Percentiles rank a stretch among this genome's conserved stretches.
phyloP scores from a whole-genome alignment of 2,329 filamentous ascomycete genomes.

The Stenocarpella maydis region DNA sequence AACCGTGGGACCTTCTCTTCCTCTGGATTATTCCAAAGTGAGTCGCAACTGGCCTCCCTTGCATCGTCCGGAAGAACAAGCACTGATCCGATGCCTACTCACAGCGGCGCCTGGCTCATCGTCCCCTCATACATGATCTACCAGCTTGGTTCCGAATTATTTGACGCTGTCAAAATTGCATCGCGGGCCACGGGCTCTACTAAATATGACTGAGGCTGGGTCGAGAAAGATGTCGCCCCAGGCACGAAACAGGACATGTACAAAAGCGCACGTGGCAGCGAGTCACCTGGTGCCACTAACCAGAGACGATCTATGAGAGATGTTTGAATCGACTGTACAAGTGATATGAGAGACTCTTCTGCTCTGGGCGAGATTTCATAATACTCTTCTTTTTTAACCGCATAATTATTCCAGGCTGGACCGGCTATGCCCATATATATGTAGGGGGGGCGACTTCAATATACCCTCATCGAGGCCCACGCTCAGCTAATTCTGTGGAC shows the following conservation, averaged over 20 bases:
- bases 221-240: neutral
- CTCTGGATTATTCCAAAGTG: conserved; percentile 69
- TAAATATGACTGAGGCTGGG: conserved; percentile 55
- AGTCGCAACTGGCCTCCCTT: conserved; percentile 39
- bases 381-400: neutral
- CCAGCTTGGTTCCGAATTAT: conserved; percentile 57
- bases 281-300: neutral
- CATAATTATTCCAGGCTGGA: neutral
- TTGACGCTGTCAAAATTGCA: conserved; percentile 53
- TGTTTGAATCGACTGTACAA: neutral
- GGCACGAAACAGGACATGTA: neutral
- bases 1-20: conserved; percentile 51
- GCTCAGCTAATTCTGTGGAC: too few species aligned
- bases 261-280: neutral
- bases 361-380: neutral
- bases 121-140: conserved; percentile 61
- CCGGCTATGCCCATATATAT: neutral
- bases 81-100: neutral
- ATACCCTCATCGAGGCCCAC: neutral
- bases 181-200: conserved; percentile 42
- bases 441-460: neutral
- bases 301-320: neutral
- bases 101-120: conserved; percentile 64
- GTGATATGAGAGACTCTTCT: neutral
- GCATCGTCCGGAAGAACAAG: neutral